Base-by-base conservation (phyloP, 768 basidiomycete species). In the Phylloporus rhodoxanthus region DNA sequence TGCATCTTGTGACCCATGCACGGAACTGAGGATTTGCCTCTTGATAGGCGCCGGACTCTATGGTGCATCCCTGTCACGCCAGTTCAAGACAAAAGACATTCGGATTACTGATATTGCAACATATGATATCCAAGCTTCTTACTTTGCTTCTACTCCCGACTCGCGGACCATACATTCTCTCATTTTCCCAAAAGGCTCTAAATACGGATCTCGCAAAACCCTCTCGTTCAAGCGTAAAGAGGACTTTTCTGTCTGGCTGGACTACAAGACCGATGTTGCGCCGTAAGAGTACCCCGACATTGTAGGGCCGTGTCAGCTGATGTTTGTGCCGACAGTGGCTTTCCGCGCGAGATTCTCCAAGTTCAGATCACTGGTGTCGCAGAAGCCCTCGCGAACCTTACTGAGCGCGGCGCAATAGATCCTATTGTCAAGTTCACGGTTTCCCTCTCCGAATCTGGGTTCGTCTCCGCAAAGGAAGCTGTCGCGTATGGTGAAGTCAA, bases 41-140 rank as follows among this genome's bases (percentile, higher is more conserved):
- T 14, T 29, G 28, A 29, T 15, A 74, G 82, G 85, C 37, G 93
- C 95, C 20, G 95, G 89, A 1, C 82, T 96, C 43, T 84, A 95
- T 54, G 96, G 94, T 14, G 95, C 96, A 4, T 76, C 81, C 20
- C 77, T 94, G 23, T 91, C 87, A 57, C 76, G 86, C 34, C 90
- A 90, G 60, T 98, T 96, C 78, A 87, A 88, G 72, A 96, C 96
- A 43, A 99, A 98, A 72, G 83, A 87, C 58, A 87, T 97, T 66
- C 87, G 90, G 53, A 76, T 97, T 26, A 67, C 76, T 5, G 96
- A 98, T 64, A 75, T 88, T 51, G 68, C 70, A 14, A 70, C 77
- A 4, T 82, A 88, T 58, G 89, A 92, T 57, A 73, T 96, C 48
- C 85, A 90, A 65, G 80, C 84, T 7, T 82, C 85, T 13, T 91